phyloP scores from a whole-genome alignment of 345 rosid genomes.

The Leavenworthia alabamica region DNA sequence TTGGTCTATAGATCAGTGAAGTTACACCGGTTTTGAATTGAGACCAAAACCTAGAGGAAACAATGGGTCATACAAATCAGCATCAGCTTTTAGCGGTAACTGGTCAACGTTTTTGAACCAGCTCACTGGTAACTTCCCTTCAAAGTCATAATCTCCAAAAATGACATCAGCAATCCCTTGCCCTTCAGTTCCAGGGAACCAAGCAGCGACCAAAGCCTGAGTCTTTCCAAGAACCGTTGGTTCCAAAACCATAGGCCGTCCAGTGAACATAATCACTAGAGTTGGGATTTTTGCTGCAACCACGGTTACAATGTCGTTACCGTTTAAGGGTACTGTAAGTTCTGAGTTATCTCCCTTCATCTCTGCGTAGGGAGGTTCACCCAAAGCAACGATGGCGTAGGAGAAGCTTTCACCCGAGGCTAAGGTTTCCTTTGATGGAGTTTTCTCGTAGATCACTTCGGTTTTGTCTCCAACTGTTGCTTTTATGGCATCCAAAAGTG shows the following conservation, averaged over 20 bases:
- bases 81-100: conserved; percentile 26
- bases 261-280: conserved; percentile 53
- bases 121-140: conserved; percentile 61
- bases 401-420: conserved; percentile 35
- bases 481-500: conserved; percentile 69
- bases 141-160: conserved; percentile 57
- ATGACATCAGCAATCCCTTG: conserved; percentile 59
- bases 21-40: conserved; percentile 9
- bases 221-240: conserved; percentile 49
- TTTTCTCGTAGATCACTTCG: conserved; percentile 52
- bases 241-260: conserved; percentile 67
- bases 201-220: conserved; percentile 72
- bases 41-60: conserved; percentile 73
- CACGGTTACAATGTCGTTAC: conserved; percentile 39
- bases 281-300: conserved; percentile 62
- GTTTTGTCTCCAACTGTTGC: conserved; percentile 52
- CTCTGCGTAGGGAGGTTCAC: conserved; percentile 80
- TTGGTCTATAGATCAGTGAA: conserved; percentile 22
- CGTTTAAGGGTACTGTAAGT: conserved; percentile 60
- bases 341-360: conserved; percentile 47
- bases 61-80: conserved; percentile 45
- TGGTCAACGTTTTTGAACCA: conserved; percentile 52
- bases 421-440: conserved; percentile 55
- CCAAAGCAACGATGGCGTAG: conserved; percentile 68
- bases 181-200: conserved; percentile 88